A percentile compares a stretch with the other conserved stretches of the same genome.
Evolutionary conservation across 1,284 basidiomycete species (phyloP).

Genomic region (Volvariella surrecta): DNA sequence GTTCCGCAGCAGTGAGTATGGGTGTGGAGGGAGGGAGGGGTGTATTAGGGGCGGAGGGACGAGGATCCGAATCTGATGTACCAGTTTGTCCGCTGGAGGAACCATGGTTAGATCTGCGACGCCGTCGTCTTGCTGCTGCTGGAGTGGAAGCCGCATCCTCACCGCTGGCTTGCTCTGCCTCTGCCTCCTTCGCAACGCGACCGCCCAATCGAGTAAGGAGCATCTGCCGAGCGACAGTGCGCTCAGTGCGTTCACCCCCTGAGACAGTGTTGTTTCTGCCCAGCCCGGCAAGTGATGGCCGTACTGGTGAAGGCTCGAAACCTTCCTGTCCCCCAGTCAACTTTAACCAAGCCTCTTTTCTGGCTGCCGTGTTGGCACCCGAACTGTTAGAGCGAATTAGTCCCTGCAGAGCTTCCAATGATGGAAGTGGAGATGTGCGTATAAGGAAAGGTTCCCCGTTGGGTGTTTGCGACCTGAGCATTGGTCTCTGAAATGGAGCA

Average conservation of each 20-base stretch:
- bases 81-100: slow-evolving; percentile 41
- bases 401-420: slow-evolving; percentile 64
- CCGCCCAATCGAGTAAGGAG: slow-evolving; percentile 57
- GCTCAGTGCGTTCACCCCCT: slow-evolving; percentile 48
- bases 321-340: slow-evolving; percentile 56
- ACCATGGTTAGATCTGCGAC: slow-evolving; percentile 49
- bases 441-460: slow-evolving; percentile 46
- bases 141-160: slow-evolving; percentile 50
- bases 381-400: slow-evolving; percentile 76
- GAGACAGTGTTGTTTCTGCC: slow-evolving; percentile 71
- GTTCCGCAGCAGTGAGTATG: slow-evolving; percentile 32
- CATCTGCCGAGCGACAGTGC: slow-evolving; percentile 52
- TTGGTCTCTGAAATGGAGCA: slow-evolving; percentile 38
- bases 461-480: slow-evolving; percentile 48
- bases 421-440: slow-evolving; percentile 58
- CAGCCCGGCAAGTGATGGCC: slow-evolving; percentile 40
- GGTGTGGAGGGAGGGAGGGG: slow-evolving; percentile 45
- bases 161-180: slow-evolving; percentile 52
- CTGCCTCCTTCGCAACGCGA: slow-evolving; percentile 53
- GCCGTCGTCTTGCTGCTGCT: slow-evolving; percentile 41
- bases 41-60: slow-evolving; percentile 52
- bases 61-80: slow-evolving; percentile 56
- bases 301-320: slow-evolving; percentile 48
- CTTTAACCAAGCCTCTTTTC: slow-evolving; percentile 66
- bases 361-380: slow-evolving; percentile 35